These are phyloP conservation scores for Cladosporium sp. DNA, from an alignment of 2,329 filamentous ascomycete species.

Conservation along the genomic window DNA sequence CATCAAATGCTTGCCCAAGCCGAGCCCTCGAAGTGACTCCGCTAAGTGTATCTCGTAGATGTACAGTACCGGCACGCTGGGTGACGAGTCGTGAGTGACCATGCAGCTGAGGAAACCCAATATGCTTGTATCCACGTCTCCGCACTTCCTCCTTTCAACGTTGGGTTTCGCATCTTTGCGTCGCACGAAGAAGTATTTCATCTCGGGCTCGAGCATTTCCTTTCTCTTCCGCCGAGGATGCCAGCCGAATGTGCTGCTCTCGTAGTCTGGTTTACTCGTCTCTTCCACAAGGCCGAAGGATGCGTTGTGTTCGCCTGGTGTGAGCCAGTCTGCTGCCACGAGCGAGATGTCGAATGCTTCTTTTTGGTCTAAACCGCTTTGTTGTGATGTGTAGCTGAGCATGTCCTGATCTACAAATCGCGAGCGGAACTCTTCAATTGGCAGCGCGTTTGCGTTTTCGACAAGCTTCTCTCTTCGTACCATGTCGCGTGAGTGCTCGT, in stretches of 20 bases:
- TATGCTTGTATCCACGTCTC: conserved; percentile 11
- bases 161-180: neutral
- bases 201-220: conserved; percentile 65
- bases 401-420: conserved; percentile 10
- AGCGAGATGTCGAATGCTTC: conserved; percentile 13
- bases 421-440: conserved; percentile 12
- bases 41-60: conserved; percentile 74
- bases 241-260: conserved; percentile 60
- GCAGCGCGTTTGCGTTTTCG: conserved; percentile 17
- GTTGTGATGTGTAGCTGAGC: conserved; percentile 7
- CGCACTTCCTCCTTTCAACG: neutral
- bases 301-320: conserved; percentile 36
- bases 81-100: conserved; percentile 61
- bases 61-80: conserved; percentile 63
- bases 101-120: conserved; percentile 58
- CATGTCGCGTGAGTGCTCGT: neutral
- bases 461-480: conserved; percentile 13
- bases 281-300: conserved; percentile 56
- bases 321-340: conserved; percentile 14
- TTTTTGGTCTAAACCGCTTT: conserved; percentile 5
- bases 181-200: conserved; percentile 65
- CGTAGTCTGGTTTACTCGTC: conserved; percentile 64
- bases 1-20: conserved; percentile 61
- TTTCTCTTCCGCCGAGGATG: conserved; percentile 54
- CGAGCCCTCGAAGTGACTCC: conserved; percentile 54